Evolutionary conservation across 202 grass and related monocot genomes (phyloP), one percentile per base, ranked within the genome.

Genomic region (Hordeum pubiflorum): DNA sequence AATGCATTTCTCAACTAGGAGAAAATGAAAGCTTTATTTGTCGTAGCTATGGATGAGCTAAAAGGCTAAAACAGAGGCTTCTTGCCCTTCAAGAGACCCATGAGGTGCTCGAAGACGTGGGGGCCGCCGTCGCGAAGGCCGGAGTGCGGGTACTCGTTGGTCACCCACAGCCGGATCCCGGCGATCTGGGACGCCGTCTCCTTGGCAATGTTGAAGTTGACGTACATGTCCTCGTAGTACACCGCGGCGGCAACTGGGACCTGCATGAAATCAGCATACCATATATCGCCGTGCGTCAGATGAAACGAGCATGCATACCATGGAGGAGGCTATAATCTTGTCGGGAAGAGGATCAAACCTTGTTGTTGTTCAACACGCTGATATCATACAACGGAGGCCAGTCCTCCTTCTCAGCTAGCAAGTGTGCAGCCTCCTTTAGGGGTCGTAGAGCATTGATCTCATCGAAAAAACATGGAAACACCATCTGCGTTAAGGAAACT

Each of bases 161-260:
- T 98, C 64, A 98, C 86, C 95, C 95, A 93, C 4, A 98, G 66
- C 69, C 92, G 86, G 71, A 98, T 94, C 15, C 95, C 92, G 0
- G 79, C 79, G 31, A 98, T 94, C 84, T 98, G 79, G 27, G 95
- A 93, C 29, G 95, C 92, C 0, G 88, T 88, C 80, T 95, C 92
- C 92, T 80, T 94, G 10, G 92, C 95, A 2, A 98, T 78, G 70
- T 94, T 91, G 86, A 94, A 98, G 80, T 98, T 98, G 21, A 98
- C 92, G 56, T 94, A 98, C 95, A 98, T 98, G 74, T 98, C 95
- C 77, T 98, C 90, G 5, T 98, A 98, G 81, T 98, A 98, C 38
- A 95, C 92, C 0, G 92, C 90, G 11, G 90, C 95, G 22, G 90
- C 88, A 5, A 98, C 95, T 7, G 88, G 92, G 62, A 98, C 92